Evolutionary conservation across 257 asterid genomes (phyloP).

Genomic region (Nicotiana noctiflora): DNA sequence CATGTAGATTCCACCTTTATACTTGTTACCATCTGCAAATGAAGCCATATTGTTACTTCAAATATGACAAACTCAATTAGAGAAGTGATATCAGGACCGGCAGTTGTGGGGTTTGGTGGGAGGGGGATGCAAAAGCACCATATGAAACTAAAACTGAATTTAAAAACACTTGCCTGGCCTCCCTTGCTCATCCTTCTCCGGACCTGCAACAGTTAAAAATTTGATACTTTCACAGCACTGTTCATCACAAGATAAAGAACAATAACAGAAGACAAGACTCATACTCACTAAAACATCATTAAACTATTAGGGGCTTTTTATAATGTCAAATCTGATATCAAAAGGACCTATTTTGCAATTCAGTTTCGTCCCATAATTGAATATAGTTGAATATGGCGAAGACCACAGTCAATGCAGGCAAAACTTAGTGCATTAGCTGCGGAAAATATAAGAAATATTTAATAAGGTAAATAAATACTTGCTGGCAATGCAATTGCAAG

Average conservation of each 20-base stretch:
- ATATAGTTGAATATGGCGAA: not conserved
- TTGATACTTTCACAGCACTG: not conserved
- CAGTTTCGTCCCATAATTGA: not conserved
- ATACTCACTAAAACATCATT: not conserved
- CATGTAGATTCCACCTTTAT: conserved; percentile 90
- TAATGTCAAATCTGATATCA: not conserved
- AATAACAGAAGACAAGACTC: not conserved
- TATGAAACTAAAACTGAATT: not conserved
- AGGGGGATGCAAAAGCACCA: not conserved
- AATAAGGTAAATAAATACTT: not conserved
- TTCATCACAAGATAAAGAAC: not conserved
- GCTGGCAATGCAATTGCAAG: not conserved
- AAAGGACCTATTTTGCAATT: not conserved
- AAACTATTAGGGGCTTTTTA: not conserved
- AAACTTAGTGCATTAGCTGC: not conserved
- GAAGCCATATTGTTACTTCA: not conserved
- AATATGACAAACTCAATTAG: not conserved
- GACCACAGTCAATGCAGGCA: not conserved
- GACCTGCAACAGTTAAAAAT: conserved; percentile 39
- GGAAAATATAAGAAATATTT: not conserved
- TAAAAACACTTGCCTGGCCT: conserved; percentile 39
- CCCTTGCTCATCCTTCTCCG: conserved; percentile 58
- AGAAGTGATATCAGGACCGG: too few species aligned
- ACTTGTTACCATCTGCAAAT: conserved; percentile 63
- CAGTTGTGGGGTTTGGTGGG: too few species aligned